A percentile compares a stretch with the other conserved stretches of the same genome.
Conservation (phyloP, 192 early-diverging fungal species). For the Lobosporangium transversale region DNA sequence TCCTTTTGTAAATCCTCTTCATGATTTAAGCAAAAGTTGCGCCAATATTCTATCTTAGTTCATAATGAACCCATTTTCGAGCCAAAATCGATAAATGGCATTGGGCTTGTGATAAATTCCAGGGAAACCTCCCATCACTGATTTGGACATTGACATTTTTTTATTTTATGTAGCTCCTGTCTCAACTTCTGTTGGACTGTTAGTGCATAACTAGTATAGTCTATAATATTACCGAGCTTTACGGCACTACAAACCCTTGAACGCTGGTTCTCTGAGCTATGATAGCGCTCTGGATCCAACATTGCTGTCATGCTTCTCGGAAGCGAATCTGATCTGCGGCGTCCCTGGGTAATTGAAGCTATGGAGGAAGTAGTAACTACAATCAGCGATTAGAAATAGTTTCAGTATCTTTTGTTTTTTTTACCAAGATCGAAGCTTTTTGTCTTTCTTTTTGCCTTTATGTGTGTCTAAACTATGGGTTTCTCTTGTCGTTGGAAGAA, state of each 20-base stretch:
- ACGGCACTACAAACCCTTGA: slow-evolving; percentile 88
- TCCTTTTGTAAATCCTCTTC: no score
- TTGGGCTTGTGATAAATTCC: slow-evolving; percentile 64
- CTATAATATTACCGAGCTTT: slow-evolving; percentile 70
- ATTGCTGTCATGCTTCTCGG: slow-evolving; percentile 94
- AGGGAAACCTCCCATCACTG: no score
- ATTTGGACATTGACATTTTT: no score
- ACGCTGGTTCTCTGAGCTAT: slow-evolving; percentile 92
- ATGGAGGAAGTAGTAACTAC: slow-evolving; percentile 76
- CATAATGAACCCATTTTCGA: slow-evolving; percentile 66
- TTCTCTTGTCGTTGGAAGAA: no score
- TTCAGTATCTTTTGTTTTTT: neutral
- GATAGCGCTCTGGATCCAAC: slow-evolving; percentile 90
- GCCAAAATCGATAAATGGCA: slow-evolving; percentile 62
- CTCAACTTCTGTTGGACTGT: no score
- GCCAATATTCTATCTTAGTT: slow-evolving; percentile 64
- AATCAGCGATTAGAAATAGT: no score
- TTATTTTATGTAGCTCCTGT: no score
- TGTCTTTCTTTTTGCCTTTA: slow-evolving; percentile 22
- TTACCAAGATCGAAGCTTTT: no score
- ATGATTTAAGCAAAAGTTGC: slow-evolving; percentile 56
- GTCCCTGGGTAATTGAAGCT: slow-evolving; percentile 71
- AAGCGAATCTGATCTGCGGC: slow-evolving; percentile 89
- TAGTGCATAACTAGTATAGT: slow-evolving; percentile 92
- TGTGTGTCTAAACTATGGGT: no score